Evolutionary conservation across 1,284 basidiomycete genomes (phyloP), one percentile per base, ranked within the genome.

Genomic region (Pulveroboletus sp.): DNA sequence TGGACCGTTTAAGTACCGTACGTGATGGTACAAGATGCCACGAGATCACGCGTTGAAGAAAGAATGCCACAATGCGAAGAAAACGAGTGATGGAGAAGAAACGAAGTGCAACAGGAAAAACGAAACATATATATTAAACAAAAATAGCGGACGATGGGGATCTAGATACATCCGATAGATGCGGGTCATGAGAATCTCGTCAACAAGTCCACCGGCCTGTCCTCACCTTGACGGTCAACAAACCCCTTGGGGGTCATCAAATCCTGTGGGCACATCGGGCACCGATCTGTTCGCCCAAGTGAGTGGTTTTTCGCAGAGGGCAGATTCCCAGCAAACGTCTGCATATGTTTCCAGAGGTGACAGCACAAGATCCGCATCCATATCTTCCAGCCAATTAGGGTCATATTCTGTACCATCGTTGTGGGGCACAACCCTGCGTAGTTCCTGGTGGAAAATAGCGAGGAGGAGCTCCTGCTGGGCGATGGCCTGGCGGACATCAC

Each of bases 381-480:
- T 26, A 2, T 60, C 61, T 35, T 65, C 68, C 21, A 70, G 46
- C 68, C 68, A 70, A 33, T 59, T 60, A 37, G 60, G 53, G 21
- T 59, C 52, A 52, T 73, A 72, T 37, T 46, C 46, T 19, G 52
- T 13, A 21, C 54, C 48, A 36, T 49, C 40, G 36, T 46, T 42
- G 15, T 43, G 48, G 17, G 70, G 62, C 9, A 70, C 52, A 21
- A 50, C 58, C 26, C 71, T 58, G 17, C 54, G 64, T 21, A 70
- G 50, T 37, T 70, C 68, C 9, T 63, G 57, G 48, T 73, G 57
- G 50, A 73, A 73, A 19, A 73, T 37, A 19, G 59, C 56, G 10
- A 70, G 67, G 16, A 70, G 64, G 36, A 70, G 57, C 15, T 72
- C 67, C 36, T 70, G 68, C 44, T 70, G 68, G 1, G 67, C 61